A percentile compares a stretch with the other conserved stretches of the same genome.
Conservation (phyloP, 2,329 filamentous ascomycete genomes). For the Sporothrix sp. region DNA sequence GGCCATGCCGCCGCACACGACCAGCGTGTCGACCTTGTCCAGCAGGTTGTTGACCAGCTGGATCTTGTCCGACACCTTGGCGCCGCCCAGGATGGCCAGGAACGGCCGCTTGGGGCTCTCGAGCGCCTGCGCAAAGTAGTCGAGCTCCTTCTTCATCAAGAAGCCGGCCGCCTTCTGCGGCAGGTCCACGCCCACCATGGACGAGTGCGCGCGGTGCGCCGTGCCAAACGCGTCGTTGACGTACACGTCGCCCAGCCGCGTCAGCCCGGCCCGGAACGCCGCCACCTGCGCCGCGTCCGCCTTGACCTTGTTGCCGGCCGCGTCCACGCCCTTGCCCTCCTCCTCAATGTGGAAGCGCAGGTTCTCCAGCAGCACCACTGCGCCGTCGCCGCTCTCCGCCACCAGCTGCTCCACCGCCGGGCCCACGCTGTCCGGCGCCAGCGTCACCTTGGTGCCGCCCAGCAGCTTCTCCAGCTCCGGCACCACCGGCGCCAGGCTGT, state of each 20-base stretch:
- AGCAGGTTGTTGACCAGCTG: slow-evolving; percentile 98
- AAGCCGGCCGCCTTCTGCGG: slow-evolving; percentile 96
- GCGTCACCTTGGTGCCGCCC: slow-evolving; percentile 67
- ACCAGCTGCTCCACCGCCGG: slow-evolving; percentile 83
- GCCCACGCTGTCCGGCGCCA: slow-evolving; percentile 85
- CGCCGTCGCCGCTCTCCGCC: slow-evolving; percentile 68
- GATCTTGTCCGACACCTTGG: slow-evolving; percentile 99
- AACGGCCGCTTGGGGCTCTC: slow-evolving; percentile 90
- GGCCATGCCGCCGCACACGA: slow-evolving; percentile 96
- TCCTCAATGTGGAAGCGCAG: slow-evolving; percentile 97
- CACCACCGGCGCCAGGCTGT: slow-evolving; percentile 86
- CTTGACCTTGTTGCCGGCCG: slow-evolving; percentile 94
- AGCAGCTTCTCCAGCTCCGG: slow-evolving; percentile 86
- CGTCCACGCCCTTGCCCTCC: slow-evolving; percentile 91
- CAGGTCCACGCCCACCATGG: slow-evolving; percentile 94
- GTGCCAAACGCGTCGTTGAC: slow-evolving; percentile 99
- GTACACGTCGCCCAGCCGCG: slow-evolving; percentile 88
- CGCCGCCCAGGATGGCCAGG: slow-evolving; percentile 94
- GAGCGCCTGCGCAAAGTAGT: slow-evolving; percentile 97
- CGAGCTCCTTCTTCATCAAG: slow-evolving; percentile 99
- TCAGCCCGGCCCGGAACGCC: slow-evolving; percentile 90
- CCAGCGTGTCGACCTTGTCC: slow-evolving; percentile 92
- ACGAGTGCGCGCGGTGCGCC: slow-evolving; percentile 95
- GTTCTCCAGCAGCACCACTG: slow-evolving; percentile 91
- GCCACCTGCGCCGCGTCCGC: slow-evolving; percentile 88